Conservation (phyloP, 139 green algal species). For the Chlorella sp. region DNA sequence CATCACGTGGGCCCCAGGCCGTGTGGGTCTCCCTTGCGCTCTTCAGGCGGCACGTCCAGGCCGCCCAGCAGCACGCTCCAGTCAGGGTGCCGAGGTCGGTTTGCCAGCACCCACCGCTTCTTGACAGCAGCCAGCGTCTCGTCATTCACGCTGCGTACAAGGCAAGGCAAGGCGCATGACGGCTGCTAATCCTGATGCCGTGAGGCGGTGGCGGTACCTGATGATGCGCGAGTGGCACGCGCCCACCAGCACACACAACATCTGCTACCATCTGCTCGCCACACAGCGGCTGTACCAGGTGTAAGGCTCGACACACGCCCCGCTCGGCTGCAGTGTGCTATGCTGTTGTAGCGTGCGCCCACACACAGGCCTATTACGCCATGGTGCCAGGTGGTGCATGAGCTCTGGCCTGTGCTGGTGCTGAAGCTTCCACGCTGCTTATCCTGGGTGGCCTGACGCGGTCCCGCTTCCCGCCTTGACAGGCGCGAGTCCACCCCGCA, state of each 20-base stretch:
- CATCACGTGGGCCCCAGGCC: background rate
- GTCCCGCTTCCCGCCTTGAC: background rate
- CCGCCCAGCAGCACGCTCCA: conserved; percentile 1
- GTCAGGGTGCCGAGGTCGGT: background rate
- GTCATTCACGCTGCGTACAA: conserved; percentile 2
- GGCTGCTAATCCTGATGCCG: background rate
- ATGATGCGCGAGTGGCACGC: background rate
- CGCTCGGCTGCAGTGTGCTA: no score
- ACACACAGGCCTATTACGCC: background rate
- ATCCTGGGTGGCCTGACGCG: background rate
- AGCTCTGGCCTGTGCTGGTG: background rate
- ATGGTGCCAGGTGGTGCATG: background rate
- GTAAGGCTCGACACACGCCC: no score
- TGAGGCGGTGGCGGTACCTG: background rate
- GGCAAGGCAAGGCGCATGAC: background rate
- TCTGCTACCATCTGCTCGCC: no score
- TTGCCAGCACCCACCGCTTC: background rate
- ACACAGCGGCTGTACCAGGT: no score
- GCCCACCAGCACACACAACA: background rate
- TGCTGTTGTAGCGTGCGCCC: background rate
- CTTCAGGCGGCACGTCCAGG: background rate
- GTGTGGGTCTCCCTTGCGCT: background rate
- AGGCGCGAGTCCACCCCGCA: no score
- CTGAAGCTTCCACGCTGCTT: background rate
- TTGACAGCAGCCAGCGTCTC: background rate